These are phyloP conservation scores for Salix caprea DNA, from an alignment of 345 rosid species.

Conservation along the genomic window DNA sequence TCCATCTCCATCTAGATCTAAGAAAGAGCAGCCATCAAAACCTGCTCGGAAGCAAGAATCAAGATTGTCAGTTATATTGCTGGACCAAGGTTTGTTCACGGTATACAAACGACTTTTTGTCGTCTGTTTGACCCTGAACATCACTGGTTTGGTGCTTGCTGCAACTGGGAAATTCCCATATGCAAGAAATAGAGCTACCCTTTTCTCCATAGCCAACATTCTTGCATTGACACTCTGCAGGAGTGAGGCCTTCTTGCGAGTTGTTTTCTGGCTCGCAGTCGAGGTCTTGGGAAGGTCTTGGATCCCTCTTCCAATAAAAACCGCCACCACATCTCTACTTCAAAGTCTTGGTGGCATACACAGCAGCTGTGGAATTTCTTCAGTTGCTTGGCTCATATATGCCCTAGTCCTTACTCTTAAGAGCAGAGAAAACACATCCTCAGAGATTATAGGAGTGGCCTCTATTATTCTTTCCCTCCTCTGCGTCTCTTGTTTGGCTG, in stretches of 20 bases:
- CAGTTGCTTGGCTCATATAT: constrained; percentile 64
- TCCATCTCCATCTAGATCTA: constrained; percentile 22
- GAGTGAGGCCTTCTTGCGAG: constrained; percentile 65
- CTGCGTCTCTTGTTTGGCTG: constrained; percentile 49
- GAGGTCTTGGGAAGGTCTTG: constrained; percentile 50
- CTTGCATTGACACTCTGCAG: constrained; percentile 65
- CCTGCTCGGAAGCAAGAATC: constrained; percentile 43
- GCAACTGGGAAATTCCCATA: constrained; percentile 55
- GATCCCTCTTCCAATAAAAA: constrained; percentile 53
- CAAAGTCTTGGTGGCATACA: constrained; percentile 80
- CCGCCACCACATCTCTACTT: constrained; percentile 59
- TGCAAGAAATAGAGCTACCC: constrained; percentile 59
- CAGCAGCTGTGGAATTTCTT: constrained; percentile 73
- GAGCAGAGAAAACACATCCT: constrained; percentile 43
- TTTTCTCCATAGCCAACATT: constrained; percentile 66
- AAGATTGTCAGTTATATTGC: constrained; percentile 60
- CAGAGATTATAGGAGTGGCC: constrained; percentile 56
- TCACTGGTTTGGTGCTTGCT: constrained; percentile 50
- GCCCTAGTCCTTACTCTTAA: constrained; percentile 58
- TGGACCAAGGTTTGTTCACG: constrained; percentile 76
- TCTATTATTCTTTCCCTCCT: constrained; percentile 56
- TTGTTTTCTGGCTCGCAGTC: constrained; percentile 59
- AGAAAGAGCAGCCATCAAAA: constrained; percentile 35
- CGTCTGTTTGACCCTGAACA: constrained; percentile 42
- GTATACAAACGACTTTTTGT: constrained; percentile 72